These are phyloP conservation scores for Rhizopus sp. DNA, from an alignment of 371 early-diverging fungal genomes.

Conservation along the genomic window DNA sequence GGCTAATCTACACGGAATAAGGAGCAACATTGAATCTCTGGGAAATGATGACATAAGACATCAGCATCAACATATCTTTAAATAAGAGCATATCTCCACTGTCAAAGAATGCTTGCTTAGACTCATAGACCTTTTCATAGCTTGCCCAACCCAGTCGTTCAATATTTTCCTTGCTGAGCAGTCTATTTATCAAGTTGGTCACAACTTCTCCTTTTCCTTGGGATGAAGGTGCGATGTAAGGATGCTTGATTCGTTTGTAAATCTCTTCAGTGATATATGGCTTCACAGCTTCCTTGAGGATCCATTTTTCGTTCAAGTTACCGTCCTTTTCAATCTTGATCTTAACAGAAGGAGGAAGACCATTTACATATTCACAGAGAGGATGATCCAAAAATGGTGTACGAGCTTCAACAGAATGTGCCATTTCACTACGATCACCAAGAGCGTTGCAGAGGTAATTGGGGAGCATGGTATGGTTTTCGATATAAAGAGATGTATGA, in stretches of 20 bases:
- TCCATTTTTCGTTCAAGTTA: conserved; percentile 26
- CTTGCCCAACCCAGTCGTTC: conserved; percentile 20
- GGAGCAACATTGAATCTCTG: conserved; percentile 21
- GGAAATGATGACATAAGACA: conserved; percentile 19
- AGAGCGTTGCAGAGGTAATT: conserved; percentile 23
- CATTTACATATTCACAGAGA: conserved; percentile 27
- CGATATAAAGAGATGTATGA: conserved; percentile 24
- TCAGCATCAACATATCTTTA: conserved; percentile 17
- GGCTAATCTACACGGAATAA: background rate
- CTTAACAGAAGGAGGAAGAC: conserved; percentile 27
- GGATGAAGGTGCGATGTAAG: conserved; percentile 21
- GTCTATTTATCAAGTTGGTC: conserved; percentile 6
- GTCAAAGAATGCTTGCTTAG: conserved; percentile 6
- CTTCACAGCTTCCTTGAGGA: conserved; percentile 26
- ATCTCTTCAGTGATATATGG: conserved; percentile 28
- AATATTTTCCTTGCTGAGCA: conserved; percentile 15
- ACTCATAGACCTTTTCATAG: background rate
- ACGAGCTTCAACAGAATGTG: conserved; percentile 29
- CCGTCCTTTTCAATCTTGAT: conserved; percentile 16
- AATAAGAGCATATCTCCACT: conserved; percentile 1
- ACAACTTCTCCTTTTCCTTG: conserved; percentile 6
- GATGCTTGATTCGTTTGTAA: conserved; percentile 26
- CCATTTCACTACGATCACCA: conserved; percentile 33
- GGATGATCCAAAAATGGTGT: conserved; percentile 29
- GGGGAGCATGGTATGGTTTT: conserved; percentile 22